A percentile compares a stretch with the other conserved stretches of the same genome.
Conservation (phyloP, 257 asterid species). For the Anisodus tanguticus region DNA sequence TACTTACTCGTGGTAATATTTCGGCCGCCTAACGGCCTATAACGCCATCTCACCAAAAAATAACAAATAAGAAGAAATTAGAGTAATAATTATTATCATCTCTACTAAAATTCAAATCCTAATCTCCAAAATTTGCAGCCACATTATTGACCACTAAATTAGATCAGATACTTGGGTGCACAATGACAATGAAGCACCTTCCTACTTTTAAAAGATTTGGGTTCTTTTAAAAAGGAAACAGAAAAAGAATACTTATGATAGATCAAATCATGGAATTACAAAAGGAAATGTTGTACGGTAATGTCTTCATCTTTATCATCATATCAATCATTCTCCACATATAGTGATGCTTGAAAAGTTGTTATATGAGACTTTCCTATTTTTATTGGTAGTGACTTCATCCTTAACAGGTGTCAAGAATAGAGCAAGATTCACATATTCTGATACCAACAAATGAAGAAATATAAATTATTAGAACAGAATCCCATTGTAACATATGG, state of each 20-base stretch:
- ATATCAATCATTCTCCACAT: conserved; percentile 12
- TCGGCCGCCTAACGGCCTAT: no score
- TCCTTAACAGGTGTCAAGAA: background rate
- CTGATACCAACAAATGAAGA: background rate
- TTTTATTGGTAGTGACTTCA: conserved; percentile 14
- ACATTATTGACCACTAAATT: background rate
- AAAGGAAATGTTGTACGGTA: background rate
- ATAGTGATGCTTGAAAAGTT: background rate
- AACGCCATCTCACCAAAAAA: no score
- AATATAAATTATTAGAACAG: background rate
- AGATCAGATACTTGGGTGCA: background rate
- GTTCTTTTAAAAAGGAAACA: background rate
- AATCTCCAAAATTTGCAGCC: no score
- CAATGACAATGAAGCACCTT: background rate
- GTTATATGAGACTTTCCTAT: background rate
- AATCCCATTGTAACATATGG: background rate
- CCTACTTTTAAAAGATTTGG: background rate
- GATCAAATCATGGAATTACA: conserved; percentile 19
- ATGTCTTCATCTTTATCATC: background rate
- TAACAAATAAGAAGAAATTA: no score
- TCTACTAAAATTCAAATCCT: no score
- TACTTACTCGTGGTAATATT: no score
- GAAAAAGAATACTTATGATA: conserved; percentile 16
- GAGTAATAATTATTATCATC: no score
- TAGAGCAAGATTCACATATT: background rate